A percentile compares a stretch with the other conserved stretches of the same genome.
Conservation (phyloP, 176 grass and related monocot genomes). For the Saccharum officinarum region DNA sequence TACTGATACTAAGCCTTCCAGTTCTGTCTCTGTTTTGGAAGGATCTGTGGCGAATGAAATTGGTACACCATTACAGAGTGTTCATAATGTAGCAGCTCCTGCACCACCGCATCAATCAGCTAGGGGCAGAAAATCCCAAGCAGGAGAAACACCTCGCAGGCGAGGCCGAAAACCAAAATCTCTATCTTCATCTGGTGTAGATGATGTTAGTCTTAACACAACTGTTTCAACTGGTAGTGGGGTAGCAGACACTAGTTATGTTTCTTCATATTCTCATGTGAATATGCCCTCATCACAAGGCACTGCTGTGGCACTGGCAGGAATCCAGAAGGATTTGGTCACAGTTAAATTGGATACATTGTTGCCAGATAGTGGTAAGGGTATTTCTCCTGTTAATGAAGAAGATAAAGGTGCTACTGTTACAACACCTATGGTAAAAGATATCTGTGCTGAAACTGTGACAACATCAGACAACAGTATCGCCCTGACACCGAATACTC, state of each 20-base stretch:
- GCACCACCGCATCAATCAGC: constrained; percentile 38
- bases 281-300: constrained; percentile 36
- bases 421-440: constrained; percentile 41
- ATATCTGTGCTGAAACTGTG: constrained; percentile 34
- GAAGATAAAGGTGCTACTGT: constrained; percentile 25
- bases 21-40: constrained; percentile 27
- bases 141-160: constrained; percentile 60
- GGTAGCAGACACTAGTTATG: constrained; percentile 31
- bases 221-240: constrained; percentile 39
- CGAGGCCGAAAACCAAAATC: constrained; percentile 71
- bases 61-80: constrained; percentile 7
- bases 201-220: constrained; percentile 34
- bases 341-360: constrained; percentile 39
- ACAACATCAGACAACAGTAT: constrained; percentile 26
- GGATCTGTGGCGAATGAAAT: constrained; percentile 32
- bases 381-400: constrained; percentile 23
- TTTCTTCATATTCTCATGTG: constrained; percentile 45
- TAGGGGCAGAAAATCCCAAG: constrained; percentile 57
- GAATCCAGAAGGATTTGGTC: constrained; percentile 41
- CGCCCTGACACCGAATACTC: constrained; percentile 40
- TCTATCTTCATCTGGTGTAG: constrained; percentile 32
- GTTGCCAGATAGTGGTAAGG: constrained; percentile 45
- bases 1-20: constrained; percentile 25
- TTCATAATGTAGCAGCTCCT: constrained; percentile 29
- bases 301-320: constrained; percentile 20